Conservation (phyloP, 176 grass and related monocot species). For the Musa acuminata region DNA sequence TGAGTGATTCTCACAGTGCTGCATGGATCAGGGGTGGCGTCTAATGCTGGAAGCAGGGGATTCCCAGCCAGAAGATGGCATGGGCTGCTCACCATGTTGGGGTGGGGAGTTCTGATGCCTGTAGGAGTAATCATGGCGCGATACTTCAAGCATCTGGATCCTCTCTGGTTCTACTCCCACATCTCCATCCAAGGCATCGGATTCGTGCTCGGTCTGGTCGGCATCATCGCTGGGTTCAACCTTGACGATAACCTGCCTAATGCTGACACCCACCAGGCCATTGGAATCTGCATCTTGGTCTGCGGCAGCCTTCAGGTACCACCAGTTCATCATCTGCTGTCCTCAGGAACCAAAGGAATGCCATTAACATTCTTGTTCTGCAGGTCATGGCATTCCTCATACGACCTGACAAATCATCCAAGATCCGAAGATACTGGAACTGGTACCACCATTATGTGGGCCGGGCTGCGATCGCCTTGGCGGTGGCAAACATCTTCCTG, state of each 20-base stretch:
- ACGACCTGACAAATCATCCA: constrained; percentile 41
- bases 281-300: constrained; percentile 41
- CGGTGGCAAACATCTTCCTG: constrained; percentile 32
- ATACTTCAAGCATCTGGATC: constrained; percentile 49
- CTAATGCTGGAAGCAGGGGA: background rate
- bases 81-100: constrained; percentile 35
- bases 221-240: constrained; percentile 36
- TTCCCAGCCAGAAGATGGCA: constrained; percentile 34
- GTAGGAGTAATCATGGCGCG: constrained; percentile 44
- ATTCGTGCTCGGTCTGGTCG: constrained; percentile 41
- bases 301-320: constrained; percentile 49
- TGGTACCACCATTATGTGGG: constrained; percentile 37
- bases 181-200: constrained; percentile 50
- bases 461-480: constrained; percentile 14
- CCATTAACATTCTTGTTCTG: background rate
- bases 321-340: background rate
- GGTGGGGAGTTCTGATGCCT: constrained; percentile 61
- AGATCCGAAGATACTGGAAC: constrained; percentile 56
- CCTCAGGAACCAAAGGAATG: background rate
- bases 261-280: constrained; percentile 28
- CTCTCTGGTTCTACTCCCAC: constrained; percentile 70
- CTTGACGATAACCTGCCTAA: constrained; percentile 26
- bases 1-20: background rate
- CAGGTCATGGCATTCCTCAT: constrained; percentile 43
- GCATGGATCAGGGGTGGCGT: background rate